phyloP scores from a whole-genome alignment of 2,329 filamentous ascomycete species.

The Penicillium hesseltinei region DNA sequence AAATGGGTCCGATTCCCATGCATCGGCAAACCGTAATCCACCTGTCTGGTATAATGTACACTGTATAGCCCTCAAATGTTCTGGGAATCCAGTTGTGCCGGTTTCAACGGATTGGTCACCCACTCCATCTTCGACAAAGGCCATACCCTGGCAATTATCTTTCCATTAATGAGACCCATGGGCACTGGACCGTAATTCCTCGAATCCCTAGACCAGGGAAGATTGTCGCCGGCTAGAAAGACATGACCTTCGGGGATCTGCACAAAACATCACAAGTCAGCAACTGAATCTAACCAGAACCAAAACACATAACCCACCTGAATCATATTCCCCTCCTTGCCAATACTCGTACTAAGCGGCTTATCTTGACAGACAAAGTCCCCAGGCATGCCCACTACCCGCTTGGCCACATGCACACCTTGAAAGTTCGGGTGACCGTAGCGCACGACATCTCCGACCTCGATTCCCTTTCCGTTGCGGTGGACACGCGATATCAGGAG shows the following conservation, averaged over 20 bases:
- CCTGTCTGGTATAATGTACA: neutral
- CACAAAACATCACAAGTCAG: slow-evolving; percentile 1
- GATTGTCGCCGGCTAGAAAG: slow-evolving; percentile 86
- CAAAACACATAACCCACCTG: slow-evolving; percentile 45
- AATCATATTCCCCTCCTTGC: slow-evolving; percentile 42
- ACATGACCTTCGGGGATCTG: slow-evolving; percentile 90
- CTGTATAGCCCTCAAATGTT: neutral
- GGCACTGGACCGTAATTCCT: slow-evolving; percentile 83
- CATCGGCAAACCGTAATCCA: neutral
- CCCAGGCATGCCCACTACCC: slow-evolving; percentile 70
- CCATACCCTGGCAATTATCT: slow-evolving; percentile 61
- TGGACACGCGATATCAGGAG: slow-evolving; percentile 67
- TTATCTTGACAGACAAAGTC: slow-evolving; percentile 52
- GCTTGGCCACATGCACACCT: slow-evolving; percentile 67
- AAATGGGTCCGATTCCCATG: neutral
- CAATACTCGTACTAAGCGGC: slow-evolving; percentile 34
- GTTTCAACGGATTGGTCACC: slow-evolving; percentile 39
- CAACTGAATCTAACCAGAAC: neutral
- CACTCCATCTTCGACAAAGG: slow-evolving; percentile 37
- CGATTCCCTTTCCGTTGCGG: slow-evolving; percentile 64
- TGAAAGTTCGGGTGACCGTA: slow-evolving; percentile 72
- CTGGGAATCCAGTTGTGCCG: slow-evolving; percentile 25
- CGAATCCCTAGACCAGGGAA: slow-evolving; percentile 80
- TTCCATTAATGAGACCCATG: slow-evolving; percentile 78
- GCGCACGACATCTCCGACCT: slow-evolving; percentile 80